Conservation (phyloP, 768 basidiomycete species). For the Cantharellus cinnabarinus region DNA sequence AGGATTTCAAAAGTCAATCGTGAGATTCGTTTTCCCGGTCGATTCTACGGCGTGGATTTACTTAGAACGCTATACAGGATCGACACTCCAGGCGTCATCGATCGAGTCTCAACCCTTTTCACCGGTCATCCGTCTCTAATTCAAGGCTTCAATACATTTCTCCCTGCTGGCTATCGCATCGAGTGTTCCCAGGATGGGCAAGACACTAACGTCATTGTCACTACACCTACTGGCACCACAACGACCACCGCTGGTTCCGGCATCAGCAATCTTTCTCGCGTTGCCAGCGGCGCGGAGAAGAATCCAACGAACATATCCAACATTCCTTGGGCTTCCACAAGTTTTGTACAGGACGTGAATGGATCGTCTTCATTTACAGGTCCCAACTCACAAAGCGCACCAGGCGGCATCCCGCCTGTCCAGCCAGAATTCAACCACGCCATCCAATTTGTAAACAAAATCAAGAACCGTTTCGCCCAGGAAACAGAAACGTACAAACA, state of each 20-base stretch:
- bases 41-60: neutral
- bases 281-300: conserved; percentile 1
- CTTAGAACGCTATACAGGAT: conserved; percentile 34
- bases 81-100: conserved; percentile 94
- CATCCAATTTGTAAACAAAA: conserved; percentile 95
- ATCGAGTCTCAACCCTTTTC: conserved; percentile 84
- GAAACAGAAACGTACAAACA: conserved; percentile 88
- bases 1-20: conserved; percentile 95
- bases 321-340: neutral
- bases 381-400: neutral
- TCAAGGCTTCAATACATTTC: conserved; percentile 95
- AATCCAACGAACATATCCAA: neutral
- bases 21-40: conserved; percentile 21
- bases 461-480: conserved; percentile 75
- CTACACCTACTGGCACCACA: conserved; percentile 17
- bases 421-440: conserved; percentile 67
- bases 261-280: conserved; percentile 5
- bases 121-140: conserved; percentile 77
- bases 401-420: neutral
- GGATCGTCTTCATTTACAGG: neutral
- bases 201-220: conserved; percentile 27
- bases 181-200: conserved; percentile 25
- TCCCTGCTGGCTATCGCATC: conserved; percentile 86
- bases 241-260: conserved; percentile 4
- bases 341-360: neutral